Percentiles rank a stretch among this genome's conserved stretches.
phyloP scores from a whole-genome alignment of 192 early-diverging fungal species.

The Coemansia asiatica region DNA sequence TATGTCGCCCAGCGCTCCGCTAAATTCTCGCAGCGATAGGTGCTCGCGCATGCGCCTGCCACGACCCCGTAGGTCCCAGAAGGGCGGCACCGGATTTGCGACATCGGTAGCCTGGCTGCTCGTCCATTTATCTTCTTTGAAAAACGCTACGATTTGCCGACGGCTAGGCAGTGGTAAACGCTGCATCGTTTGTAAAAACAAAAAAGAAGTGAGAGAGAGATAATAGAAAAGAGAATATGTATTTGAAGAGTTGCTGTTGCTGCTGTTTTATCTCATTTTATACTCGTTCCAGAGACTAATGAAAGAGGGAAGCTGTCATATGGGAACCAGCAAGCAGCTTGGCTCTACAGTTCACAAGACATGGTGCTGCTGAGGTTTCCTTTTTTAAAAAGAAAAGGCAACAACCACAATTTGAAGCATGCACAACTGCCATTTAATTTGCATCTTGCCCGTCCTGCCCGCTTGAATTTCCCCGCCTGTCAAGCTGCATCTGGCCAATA shows the following conservation, averaged over 20 bases:
- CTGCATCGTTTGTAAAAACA: conserved; percentile 8
- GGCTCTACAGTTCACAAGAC: neutral
- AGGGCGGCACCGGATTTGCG: conserved; percentile 42
- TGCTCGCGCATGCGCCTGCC: conserved; percentile 45
- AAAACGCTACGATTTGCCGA: conserved; percentile 30
- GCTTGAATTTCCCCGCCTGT: conserved; percentile 11
- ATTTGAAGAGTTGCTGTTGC: too few relatives aligned
- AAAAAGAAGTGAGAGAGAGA: too few relatives aligned
- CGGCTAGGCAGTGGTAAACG: conserved; percentile 37
- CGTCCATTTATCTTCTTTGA: conserved; percentile 44
- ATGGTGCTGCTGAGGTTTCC: neutral
- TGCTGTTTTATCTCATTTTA: too few relatives aligned
- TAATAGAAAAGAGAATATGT: too few relatives aligned
- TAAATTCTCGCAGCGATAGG: conserved; percentile 55
- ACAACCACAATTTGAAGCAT: neutral
- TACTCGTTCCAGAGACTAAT: neutral
- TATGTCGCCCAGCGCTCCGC: conserved; percentile 72
- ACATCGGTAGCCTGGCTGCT: neutral
- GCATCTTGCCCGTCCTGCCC: conserved; percentile 1
- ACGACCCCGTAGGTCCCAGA: conserved; percentile 44
- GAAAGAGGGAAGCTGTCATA: neutral
- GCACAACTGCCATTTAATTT: neutral
- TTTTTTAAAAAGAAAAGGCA: neutral
- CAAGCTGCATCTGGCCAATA: conserved; percentile 24
- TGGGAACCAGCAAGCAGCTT: neutral